Evolutionary conservation across 306 rosid genomes (phyloP).

Genomic region (barrel medic (Medicago truncatula)): DNA sequence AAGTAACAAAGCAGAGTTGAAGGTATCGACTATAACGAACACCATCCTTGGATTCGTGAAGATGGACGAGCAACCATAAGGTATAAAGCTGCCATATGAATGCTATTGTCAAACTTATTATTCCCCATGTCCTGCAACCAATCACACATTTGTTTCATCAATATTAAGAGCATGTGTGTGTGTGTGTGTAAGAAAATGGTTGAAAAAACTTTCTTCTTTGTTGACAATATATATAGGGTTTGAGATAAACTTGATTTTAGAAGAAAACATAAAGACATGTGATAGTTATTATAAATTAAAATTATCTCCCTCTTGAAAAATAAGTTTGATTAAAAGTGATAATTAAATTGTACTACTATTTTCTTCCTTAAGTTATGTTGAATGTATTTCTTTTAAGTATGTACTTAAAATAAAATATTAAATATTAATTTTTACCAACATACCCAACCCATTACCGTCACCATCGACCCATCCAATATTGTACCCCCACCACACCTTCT

Average conservation of each 20-base stretch:
- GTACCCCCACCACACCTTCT: too few relatives aligned
- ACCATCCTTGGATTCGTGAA: conserved; percentile 55
- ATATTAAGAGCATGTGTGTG: neutral
- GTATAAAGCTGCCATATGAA: conserved; percentile 72
- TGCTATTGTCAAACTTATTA: conserved; percentile 55
- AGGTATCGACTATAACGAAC: conserved; percentile 65
- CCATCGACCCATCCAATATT: too few relatives aligned
- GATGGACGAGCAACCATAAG: conserved; percentile 60
- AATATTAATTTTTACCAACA: too few relatives aligned
- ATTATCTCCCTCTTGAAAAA: neutral
- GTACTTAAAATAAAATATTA: too few relatives aligned
- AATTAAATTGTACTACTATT: neutral
- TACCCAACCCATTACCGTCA: too few relatives aligned
- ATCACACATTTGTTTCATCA: neutral
- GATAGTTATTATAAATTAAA: too few relatives aligned
- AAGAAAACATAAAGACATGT: neutral
- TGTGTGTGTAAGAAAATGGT: neutral
- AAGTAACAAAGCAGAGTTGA: conserved; percentile 54
- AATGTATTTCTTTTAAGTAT: neutral
- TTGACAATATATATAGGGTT: too few relatives aligned
- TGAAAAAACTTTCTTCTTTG: too few relatives aligned
- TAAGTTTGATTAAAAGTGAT: neutral
- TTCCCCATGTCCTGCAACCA: conserved; percentile 67
- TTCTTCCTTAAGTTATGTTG: neutral
- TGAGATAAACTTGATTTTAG: neutral